Percentiles rank a stretch among this genome's conserved stretches.
These are phyloP conservation scores for Lactuca sativa DNA, from an alignment of 129 eudicot genomes.

Conservation along the genomic window DNA sequence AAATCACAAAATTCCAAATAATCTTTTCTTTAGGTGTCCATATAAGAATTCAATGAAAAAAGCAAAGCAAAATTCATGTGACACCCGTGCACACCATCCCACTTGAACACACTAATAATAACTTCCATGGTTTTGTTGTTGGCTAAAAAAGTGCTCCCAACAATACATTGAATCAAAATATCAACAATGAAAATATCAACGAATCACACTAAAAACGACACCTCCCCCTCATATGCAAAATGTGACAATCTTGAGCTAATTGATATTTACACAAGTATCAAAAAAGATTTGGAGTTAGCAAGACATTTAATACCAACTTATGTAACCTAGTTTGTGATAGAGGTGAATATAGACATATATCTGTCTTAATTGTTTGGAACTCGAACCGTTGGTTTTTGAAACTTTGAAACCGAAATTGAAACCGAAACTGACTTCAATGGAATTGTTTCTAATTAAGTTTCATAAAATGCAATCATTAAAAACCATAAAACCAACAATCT, in stretches of 20 bases:
- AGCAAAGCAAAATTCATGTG: constrained; percentile 28
- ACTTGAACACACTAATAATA: constrained; percentile 22
- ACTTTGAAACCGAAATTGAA: no score
- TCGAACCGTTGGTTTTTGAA: no score
- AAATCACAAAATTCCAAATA: background rate
- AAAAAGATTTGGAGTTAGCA: no score
- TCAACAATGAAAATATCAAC: constrained; percentile 1
- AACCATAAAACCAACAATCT: no score
- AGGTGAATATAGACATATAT: no score
- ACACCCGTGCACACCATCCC: constrained; percentile 1
- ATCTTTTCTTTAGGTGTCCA: background rate
- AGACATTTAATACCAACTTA: no score
- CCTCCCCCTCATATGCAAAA: background rate
- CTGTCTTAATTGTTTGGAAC: no score
- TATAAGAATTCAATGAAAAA: constrained; percentile 7
- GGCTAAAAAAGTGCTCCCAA: constrained; percentile 11
- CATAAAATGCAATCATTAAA: no score
- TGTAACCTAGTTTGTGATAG: no score
- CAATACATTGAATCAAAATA: constrained; percentile 14
- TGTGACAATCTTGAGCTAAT: background rate
- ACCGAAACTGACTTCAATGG: no score
- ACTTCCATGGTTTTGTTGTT: constrained; percentile 13
- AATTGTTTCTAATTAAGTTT: no score
- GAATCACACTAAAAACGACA: constrained; percentile 11
- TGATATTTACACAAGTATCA: no score